Evolutionary conservation across 768 basidiomycete species (phyloP).

Genomic region (Termitomyces titanicus): DNA sequence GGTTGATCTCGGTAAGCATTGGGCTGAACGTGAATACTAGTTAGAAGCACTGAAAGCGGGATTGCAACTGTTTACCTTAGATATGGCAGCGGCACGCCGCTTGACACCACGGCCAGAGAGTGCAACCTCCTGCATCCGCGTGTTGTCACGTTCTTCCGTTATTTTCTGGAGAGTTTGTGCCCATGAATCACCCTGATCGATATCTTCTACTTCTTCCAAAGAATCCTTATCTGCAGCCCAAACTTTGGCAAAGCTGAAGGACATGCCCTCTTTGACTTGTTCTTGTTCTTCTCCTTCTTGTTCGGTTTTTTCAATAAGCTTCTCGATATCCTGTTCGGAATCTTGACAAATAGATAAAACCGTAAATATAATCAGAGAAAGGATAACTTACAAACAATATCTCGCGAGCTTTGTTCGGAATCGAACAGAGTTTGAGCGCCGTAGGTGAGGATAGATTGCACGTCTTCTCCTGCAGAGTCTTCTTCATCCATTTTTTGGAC

Average conservation of each 20-base stretch:
- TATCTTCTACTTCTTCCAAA: slow-evolving; percentile 65
- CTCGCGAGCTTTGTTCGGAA: slow-evolving; percentile 51
- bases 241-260: slow-evolving; percentile 88
- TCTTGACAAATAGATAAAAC: slow-evolving; percentile 38
- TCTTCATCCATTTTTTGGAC: slow-evolving; percentile 96
- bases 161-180: slow-evolving; percentile 60
- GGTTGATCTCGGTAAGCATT: slow-evolving; percentile 24
- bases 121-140: slow-evolving; percentile 41
- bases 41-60: slow-evolving; percentile 2
- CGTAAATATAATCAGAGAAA: background rate
- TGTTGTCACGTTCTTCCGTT: slow-evolving; percentile 39
- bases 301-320: slow-evolving; percentile 83
- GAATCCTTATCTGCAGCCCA: slow-evolving; percentile 81
- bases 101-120: slow-evolving; percentile 72
- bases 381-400: slow-evolving; percentile 60
- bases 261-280: slow-evolving; percentile 43
- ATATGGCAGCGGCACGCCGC: slow-evolving; percentile 65
- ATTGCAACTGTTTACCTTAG: slow-evolving; percentile 28
- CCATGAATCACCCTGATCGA: slow-evolving; percentile 78
- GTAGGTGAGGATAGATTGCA: slow-evolving; percentile 86
- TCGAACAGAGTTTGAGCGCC: slow-evolving; percentile 87
- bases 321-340: slow-evolving; percentile 78
- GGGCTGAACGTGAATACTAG: slow-evolving; percentile 17
- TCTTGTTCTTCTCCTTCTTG: slow-evolving; percentile 59
- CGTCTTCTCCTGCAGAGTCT: slow-evolving; percentile 62